phyloP scores from a whole-genome alignment of 495 filamentous ascomycete species.

The Pyrenula aspistea region DNA sequence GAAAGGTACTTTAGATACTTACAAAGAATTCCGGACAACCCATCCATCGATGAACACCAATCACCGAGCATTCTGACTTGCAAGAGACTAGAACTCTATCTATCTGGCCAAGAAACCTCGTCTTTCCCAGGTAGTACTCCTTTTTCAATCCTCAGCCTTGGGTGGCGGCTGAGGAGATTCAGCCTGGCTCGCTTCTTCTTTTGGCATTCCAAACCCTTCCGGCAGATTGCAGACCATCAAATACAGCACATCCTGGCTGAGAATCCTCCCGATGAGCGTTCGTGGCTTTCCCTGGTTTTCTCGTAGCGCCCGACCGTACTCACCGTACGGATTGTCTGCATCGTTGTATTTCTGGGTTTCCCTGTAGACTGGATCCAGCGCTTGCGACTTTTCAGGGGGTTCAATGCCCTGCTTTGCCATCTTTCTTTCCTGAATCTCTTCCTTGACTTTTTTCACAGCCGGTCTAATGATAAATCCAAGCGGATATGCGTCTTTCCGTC shows the following conservation, averaged over 20 bases:
- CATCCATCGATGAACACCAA: too few relatives aligned
- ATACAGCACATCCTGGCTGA: not conserved
- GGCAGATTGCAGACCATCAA: not conserved
- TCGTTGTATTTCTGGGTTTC: conserved; percentile 11
- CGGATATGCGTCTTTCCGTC: not conserved
- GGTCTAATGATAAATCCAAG: not conserved
- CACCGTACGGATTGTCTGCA: not conserved
- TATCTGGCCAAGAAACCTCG: too few relatives aligned
- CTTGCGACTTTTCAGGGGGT: not conserved
- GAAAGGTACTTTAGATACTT: too few relatives aligned
- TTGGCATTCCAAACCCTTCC: not conserved
- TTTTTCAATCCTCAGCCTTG: too few relatives aligned
- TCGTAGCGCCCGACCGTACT: not conserved
- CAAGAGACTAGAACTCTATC: too few relatives aligned
- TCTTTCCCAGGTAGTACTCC: too few relatives aligned
- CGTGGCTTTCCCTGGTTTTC: not conserved
- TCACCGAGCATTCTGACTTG: too few relatives aligned
- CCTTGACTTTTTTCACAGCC: not conserved
- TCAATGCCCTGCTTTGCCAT: not conserved
- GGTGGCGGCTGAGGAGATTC: too few relatives aligned
- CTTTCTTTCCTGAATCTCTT: not conserved
- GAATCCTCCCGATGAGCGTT: not conserved
- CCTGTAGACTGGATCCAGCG: conserved; percentile 12
- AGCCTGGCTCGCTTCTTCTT: too few relatives aligned
- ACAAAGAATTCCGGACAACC: too few relatives aligned